Evolutionary conservation across 176 grass and related monocot genomes (phyloP), one percentile per base, ranked within the genome.

Genomic region (Leersia perrieri): DNA sequence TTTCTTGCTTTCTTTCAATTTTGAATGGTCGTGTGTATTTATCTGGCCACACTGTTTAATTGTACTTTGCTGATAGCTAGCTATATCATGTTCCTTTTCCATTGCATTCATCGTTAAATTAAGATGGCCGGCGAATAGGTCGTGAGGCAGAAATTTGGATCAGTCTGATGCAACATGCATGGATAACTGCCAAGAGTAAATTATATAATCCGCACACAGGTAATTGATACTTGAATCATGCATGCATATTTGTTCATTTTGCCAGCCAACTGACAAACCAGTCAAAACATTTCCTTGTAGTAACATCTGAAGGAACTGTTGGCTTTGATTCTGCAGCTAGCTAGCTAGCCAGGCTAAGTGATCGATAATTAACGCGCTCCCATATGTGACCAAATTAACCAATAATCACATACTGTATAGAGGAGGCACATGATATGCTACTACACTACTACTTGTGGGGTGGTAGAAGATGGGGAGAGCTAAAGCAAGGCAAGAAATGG

Each of bases 331-430:
- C 44, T 60, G 32, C 60, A 57, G 51, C 51, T 57, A 67, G 60
- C 68, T 41, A 58, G 53, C 53, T 58, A 67, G 60, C 75, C 81
- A 74, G 68, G 63, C 72, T 65, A 66, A 73, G 29, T 51, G 73
- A 47, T 74, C 49, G 73, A 45, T 80, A 86, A 64, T 66, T 65
- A 73, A 83, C 67, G 78, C 34, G 79, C 68, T 68, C 63, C 74
- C 73, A 66, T 78, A 20, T 58, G 41, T 33, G 67, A 63, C 58
- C 60, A 82, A 82, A 45, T 42, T 44, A 82, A 45, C 60, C 33
- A 65, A 77, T 66, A 22, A 53, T 83, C 44, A 64, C 80, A 66
- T 26, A 58, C 9, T 58, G 9, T 58, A n/a, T 58, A 78, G 57
- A 61, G 79, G 76, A 66, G 58, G 42, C 66, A 78, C 86, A 79